A percentile compares a stretch with the other conserved stretches of the same genome.
These are phyloP conservation scores for Trametes polyzona DNA, from an alignment of 1,284 basidiomycete genomes.

Conservation along the genomic window DNA sequence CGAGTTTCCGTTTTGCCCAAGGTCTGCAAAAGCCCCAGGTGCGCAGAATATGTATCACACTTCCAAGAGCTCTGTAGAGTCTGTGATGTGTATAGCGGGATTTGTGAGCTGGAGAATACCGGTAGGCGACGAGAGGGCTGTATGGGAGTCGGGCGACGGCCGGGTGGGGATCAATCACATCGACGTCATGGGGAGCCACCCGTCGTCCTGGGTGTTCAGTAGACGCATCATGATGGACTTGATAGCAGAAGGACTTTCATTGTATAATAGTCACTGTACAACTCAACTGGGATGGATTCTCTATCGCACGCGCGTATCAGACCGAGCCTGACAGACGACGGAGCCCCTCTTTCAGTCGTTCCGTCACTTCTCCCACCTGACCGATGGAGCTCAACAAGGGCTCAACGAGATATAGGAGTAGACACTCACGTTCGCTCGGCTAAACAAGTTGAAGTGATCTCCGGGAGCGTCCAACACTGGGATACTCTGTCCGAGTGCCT, in stretches of 20 bases:
- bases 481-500: slow-evolving; percentile 41
- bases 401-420: too few species aligned
- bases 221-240: not conserved
- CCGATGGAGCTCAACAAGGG: not conserved
- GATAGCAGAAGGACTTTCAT: not conserved
- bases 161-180: not conserved
- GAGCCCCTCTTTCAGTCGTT: slow-evolving; percentile 6
- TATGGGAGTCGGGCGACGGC: not conserved
- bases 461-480: slow-evolving; percentile 62
- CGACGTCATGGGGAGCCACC: slow-evolving; percentile 6
- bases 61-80: too few species aligned
- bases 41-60: too few species aligned
- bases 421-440: slow-evolving; percentile 50
- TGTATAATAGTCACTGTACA: not conserved
- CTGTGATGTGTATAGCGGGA: too few species aligned
- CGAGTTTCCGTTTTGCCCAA: not conserved
- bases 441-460: slow-evolving; percentile 67
- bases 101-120: not conserved
- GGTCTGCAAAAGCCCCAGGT: not conserved
- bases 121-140: not conserved
- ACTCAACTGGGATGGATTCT: too few species aligned
- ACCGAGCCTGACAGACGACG: too few species aligned
- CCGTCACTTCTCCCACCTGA: slow-evolving; percentile 7
- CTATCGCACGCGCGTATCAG: too few species aligned
- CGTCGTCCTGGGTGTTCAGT: slow-evolving; percentile 28